Evolutionary conservation across 495 filamentous ascomycete genomes (phyloP).

Genomic region (Hypoxylon lienhwacheense): DNA sequence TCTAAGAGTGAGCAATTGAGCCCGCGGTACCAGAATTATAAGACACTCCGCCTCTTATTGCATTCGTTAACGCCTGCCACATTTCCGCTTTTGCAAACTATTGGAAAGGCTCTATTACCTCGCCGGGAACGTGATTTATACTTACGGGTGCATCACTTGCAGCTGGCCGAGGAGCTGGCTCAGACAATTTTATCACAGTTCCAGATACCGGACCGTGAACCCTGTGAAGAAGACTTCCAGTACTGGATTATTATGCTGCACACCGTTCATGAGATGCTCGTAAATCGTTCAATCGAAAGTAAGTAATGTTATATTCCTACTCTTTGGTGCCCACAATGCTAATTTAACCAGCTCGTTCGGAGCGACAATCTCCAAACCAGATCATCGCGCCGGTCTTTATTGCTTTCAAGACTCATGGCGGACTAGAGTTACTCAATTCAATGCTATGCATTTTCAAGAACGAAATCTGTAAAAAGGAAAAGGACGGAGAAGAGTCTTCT

Average conservation of each 20-base stretch:
- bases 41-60: constrained; percentile 72
- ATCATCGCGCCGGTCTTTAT: constrained; percentile 79
- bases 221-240: constrained; percentile 57
- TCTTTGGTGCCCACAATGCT: constrained; percentile 15
- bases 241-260: constrained; percentile 82
- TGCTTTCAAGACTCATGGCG: constrained; percentile 79
- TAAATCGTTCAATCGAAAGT: constrained; percentile 61
- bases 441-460: constrained; percentile 73
- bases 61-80: constrained; percentile 71
- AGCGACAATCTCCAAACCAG: constrained; percentile 44
- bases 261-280: constrained; percentile 71
- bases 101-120: constrained; percentile 77
- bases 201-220: constrained; percentile 33
- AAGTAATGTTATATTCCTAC: constrained; percentile 37
- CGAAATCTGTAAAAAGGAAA: constrained; percentile 55
- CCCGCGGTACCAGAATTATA: constrained; percentile 72
- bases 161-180: constrained; percentile 78
- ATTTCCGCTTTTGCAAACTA: constrained; percentile 72
- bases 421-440: constrained; percentile 70
- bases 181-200: constrained; percentile 70
- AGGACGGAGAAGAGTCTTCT: constrained; percentile 38
- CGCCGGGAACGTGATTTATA: constrained; percentile 66
- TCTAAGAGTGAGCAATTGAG: constrained; percentile 44
- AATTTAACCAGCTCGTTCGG: constrained; percentile 26
- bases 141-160: constrained; percentile 65